Percentiles rank a stretch among this genome's conserved stretches.
Conservation (phyloP, 441 rosid genomes). For the Euphorbia corollata region DNA sequence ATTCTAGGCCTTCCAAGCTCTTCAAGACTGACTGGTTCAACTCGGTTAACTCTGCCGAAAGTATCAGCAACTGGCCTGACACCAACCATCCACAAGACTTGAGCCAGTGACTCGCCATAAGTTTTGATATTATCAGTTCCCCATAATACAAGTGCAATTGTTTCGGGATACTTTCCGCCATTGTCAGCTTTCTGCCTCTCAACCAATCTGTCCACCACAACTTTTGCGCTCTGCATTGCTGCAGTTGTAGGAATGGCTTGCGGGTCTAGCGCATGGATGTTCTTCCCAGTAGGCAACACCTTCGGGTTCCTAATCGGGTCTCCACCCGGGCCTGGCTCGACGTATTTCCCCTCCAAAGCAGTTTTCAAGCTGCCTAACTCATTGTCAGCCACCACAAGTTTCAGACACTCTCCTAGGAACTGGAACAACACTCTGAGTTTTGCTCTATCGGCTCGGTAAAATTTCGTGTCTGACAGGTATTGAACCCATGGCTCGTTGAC, state of each 20-base stretch:
- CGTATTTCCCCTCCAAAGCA: slow-evolving; percentile 91
- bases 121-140: slow-evolving; percentile 98
- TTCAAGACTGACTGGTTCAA: slow-evolving; percentile 84
- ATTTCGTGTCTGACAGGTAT: slow-evolving; percentile 76
- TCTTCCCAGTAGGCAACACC: slow-evolving; percentile 95
- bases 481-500: slow-evolving; percentile 96
- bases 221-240: slow-evolving; percentile 88
- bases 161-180: slow-evolving; percentile 91
- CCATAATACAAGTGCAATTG: slow-evolving; percentile 95
- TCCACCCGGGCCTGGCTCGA: slow-evolving; percentile 98
- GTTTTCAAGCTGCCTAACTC: slow-evolving; percentile 87
- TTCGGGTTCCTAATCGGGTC: slow-evolving; percentile 94
- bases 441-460: slow-evolving; percentile 79
- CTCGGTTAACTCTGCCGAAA: slow-evolving; percentile 88
- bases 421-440: slow-evolving; percentile 65
- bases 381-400: slow-evolving; percentile 83
- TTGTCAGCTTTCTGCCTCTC: slow-evolving; percentile 90
- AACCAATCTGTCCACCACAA: slow-evolving; percentile 80
- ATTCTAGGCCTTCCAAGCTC: slow-evolving; percentile 98
- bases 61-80: slow-evolving; percentile 84
- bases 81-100: slow-evolving; percentile 98
- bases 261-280: slow-evolving; percentile 95
- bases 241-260: slow-evolving; percentile 96
- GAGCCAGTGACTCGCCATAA: slow-evolving; percentile 94
- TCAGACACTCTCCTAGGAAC: slow-evolving; percentile 58